Evolutionary conservation across 2,329 filamentous ascomycete genomes (phyloP), one percentile per base, ranked within the genome.

Genomic region (Paradendryphiella salina): DNA sequence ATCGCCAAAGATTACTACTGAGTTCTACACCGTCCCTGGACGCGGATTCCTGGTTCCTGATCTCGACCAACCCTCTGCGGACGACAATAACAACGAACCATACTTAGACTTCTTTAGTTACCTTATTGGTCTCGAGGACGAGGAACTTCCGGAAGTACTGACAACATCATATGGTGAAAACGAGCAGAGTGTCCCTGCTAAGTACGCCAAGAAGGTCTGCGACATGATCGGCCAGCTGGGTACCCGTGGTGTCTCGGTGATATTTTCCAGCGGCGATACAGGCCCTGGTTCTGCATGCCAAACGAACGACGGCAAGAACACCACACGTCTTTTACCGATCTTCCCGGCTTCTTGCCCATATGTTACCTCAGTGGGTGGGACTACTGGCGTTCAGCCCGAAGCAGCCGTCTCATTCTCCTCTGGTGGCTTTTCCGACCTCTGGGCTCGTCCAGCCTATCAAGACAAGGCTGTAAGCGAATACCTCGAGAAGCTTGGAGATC

Each of bases 301-400:
- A 54, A 73, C 71, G 50, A 79, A 80, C 58, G 74, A 77, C 38
- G 75, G 75, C 52, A 75, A 70, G 39, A 75, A 75, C 57, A 73
- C 66, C 1, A 72, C 69, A 3, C 73, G 72, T 4, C 79, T 79
- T 59, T 59, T 74, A 18, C 76, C 77, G 10, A 71, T 72, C 14
- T 79, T 79, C 63, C 77, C 77, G 1, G 76, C 75, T 14, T 65
- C 74, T 1, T 79, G 77, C 60, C 77, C 77, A 0, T 80, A 76
- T 56, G 74, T 80, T 11, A 80, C 78, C 3, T 66, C 75, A 1
- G 75, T 79, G 3, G 76, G 76, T 8, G 76, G 74, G 3, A 79
- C 77, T 0, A 56, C 61, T 11, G 62, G 67, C 17, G 60, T 77
- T 38, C 56, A 66, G 20, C 75, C 77, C 1, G 77, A 79, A 50